Conservation (phyloP, 192 early-diverging fungal genomes). For the Diversispora epigaea region DNA sequence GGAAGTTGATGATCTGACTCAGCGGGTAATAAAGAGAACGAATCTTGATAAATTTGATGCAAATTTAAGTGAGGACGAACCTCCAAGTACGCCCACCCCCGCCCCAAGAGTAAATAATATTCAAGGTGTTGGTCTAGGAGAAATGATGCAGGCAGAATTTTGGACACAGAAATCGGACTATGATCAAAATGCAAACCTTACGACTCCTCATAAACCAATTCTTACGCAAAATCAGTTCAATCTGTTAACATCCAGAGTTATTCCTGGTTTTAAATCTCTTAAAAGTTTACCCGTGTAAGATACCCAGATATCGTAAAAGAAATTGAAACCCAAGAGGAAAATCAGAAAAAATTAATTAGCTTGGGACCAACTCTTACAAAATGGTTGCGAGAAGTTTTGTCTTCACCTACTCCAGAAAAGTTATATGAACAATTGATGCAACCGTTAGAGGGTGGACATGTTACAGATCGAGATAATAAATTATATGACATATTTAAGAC, state of each 20-base stretch:
- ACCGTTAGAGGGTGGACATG: conserved; percentile 11
- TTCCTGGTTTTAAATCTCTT: conserved; percentile 29
- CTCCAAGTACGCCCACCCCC: no score
- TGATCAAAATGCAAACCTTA: no score
- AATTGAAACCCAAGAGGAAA: conserved; percentile 25
- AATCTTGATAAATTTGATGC: conserved; percentile 19
- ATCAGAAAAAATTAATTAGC: conserved; percentile 24
- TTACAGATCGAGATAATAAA: conserved; percentile 18
- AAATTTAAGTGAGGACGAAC: conserved; percentile 1
- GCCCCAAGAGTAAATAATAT: no score
- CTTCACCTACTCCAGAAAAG: background rate
- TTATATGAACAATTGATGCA: conserved; percentile 7
- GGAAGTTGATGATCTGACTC: conserved; percentile 15
- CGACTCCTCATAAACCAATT: conserved; percentile 28
- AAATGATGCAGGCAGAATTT: conserved; percentile 19
- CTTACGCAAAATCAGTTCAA: conserved; percentile 24
- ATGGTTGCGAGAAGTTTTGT: conserved; percentile 21
- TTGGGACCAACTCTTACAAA: conserved; percentile 7
- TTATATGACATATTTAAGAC: conserved; percentile 7
- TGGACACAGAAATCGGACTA: conserved; percentile 1
- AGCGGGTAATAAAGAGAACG: conserved; percentile 25
- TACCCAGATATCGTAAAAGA: conserved; percentile 27
- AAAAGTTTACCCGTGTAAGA: conserved; percentile 30
- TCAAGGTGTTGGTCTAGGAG: background rate
- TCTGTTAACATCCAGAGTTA: conserved; percentile 23